phyloP scores from a whole-genome alignment of 2,329 filamentous ascomycete species.

The Ophiostoma quercus region DNA sequence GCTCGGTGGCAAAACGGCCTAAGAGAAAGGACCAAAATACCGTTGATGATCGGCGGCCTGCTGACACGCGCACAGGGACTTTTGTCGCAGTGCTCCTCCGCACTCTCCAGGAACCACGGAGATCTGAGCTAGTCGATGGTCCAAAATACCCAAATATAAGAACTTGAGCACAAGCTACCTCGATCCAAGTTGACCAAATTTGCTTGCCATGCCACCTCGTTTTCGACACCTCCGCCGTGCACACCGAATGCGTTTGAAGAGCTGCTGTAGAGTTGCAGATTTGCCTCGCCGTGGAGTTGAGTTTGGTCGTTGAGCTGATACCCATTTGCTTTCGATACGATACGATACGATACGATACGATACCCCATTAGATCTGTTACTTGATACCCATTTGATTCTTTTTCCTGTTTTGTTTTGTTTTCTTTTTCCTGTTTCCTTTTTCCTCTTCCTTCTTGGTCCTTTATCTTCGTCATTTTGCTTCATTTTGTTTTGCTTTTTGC shows the following conservation, averaged over 20 bases:
- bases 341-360: background rate
- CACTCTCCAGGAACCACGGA: background rate
- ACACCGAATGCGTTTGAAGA: background rate
- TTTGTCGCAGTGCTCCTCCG: background rate
- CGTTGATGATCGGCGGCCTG: background rate
- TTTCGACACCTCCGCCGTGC: background rate
- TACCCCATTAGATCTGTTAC: background rate
- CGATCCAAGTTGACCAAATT: background rate
- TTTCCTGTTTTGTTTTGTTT: background rate
- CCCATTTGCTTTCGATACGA: too few species aligned
- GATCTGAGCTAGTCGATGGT: background rate
- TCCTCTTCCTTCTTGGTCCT: background rate
- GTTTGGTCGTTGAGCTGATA: background rate
- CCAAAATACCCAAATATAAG: background rate
- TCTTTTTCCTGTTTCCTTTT: slow-evolving; percentile 1
- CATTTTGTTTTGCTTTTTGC: background rate
- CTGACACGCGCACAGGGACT: background rate
- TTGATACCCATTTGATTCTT: background rate
- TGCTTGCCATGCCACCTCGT: background rate
- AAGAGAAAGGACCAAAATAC: background rate
- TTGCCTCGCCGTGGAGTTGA: background rate
- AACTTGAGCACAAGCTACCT: background rate
- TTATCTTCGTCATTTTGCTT: background rate
- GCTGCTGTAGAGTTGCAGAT: background rate
- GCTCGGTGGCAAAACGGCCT: background rate